Evolutionary conservation across 2,329 filamentous ascomycete species (phyloP).

Genomic region (Hypocreales sp.): DNA sequence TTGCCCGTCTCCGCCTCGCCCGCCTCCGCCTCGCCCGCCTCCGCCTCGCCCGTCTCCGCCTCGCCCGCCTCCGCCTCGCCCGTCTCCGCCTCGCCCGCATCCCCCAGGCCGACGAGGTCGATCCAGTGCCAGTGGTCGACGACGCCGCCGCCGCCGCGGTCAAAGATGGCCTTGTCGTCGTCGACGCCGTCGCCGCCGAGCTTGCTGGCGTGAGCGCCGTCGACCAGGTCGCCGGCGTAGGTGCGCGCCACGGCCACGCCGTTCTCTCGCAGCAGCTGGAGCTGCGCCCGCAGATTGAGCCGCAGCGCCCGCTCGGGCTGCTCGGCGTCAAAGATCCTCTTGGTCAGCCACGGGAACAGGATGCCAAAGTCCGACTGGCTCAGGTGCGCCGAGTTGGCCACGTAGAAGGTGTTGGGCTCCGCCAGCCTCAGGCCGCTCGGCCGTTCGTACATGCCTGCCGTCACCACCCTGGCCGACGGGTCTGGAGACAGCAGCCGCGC

Average conservation of each 20-base stretch:
- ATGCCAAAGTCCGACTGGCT: conserved; percentile 75
- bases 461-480: conserved; percentile 26
- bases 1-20: too few relatives aligned
- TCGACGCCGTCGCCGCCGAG: conserved; percentile 20
- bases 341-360: conserved; percentile 58
- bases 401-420: conserved; percentile 59
- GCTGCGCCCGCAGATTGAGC: conserved; percentile 41
- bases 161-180: conserved; percentile 36
- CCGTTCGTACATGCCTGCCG: conserved; percentile 23
- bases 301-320: conserved; percentile 42
- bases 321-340: conserved; percentile 38
- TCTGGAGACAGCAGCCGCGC: conserved; percentile 48
- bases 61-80: conserved; percentile 14
- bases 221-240: conserved; percentile 31
- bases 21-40: conserved; percentile 20
- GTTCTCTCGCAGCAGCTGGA: conserved; percentile 39
- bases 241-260: conserved; percentile 33
- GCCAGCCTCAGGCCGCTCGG: conserved; percentile 25
- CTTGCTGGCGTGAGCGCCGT: conserved; percentile 25
- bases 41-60: too few relatives aligned
- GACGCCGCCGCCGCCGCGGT: conserved; percentile 19
- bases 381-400: conserved; percentile 58
- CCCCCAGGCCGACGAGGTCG: conserved; percentile 33
- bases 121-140: conserved; percentile 38
- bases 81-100: conserved; percentile 10